Evolutionary conservation across 305 asterid species (phyloP).

Genomic region (Fraxinus dipetala): DNA sequence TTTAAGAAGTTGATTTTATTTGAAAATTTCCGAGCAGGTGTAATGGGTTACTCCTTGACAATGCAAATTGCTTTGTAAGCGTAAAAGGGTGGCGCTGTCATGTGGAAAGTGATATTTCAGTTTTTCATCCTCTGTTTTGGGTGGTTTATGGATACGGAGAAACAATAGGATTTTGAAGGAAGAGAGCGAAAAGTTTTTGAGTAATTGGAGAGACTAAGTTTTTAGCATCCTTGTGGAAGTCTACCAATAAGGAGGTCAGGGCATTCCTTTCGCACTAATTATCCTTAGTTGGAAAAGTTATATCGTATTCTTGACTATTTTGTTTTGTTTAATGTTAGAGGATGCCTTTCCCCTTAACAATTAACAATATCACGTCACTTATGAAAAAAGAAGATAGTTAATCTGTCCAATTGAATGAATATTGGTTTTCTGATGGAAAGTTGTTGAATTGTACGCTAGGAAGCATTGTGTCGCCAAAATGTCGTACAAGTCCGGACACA

Average conservation of each 20-base stretch:
- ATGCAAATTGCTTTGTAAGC: not conserved
- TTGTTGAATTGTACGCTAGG: not conserved
- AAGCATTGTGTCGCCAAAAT: not conserved
- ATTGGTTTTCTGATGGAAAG: constrained; percentile 2
- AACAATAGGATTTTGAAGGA: not conserved
- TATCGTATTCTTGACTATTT: not conserved
- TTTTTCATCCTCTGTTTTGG: not conserved
- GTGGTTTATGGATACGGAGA: not conserved
- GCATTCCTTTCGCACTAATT: not conserved
- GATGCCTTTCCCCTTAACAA: not conserved
- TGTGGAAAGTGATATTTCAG: not conserved
- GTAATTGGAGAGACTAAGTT: not conserved
- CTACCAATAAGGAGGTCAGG: not conserved
- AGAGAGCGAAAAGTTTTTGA: not conserved
- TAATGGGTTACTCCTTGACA: not conserved
- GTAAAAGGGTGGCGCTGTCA: not conserved
- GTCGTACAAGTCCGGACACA: not conserved
- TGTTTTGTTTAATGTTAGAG: not conserved
- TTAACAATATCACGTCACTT: not conserved
- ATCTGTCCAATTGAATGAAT: not conserved
- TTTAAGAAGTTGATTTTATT: not conserved
- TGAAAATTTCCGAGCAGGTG: not conserved
- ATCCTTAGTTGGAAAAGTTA: not conserved
- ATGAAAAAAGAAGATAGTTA: not conserved
- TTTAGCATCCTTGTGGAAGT: not conserved